A percentile compares a stretch with the other conserved stretches of the same genome.
phyloP scores from a whole-genome alignment of 768 basidiomycete species.

The Trametes sanguinea region DNA sequence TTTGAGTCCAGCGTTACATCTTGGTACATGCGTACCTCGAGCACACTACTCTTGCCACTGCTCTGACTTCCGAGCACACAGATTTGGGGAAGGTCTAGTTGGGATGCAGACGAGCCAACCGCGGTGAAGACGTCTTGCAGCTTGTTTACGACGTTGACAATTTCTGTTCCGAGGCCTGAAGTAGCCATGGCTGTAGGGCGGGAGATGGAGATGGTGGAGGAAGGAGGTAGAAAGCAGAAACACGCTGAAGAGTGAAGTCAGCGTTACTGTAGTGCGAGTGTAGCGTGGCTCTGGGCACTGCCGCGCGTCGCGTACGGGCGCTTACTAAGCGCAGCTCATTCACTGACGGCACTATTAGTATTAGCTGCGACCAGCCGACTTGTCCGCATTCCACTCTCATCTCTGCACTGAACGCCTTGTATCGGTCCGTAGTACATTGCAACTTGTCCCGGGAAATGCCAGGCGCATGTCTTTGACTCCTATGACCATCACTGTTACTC shows the following conservation, averaged over 20 bases:
- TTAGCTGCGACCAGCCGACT: not conserved
- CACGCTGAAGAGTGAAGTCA: not conserved
- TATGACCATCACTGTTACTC: too few relatives aligned
- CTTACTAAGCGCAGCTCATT: not conserved
- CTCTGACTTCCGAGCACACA: constrained; percentile 91
- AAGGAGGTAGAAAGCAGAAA: constrained; percentile 4
- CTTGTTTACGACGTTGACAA: constrained; percentile 82
- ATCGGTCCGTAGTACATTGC: too few relatives aligned
- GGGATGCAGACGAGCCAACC: constrained; percentile 73
- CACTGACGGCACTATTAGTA: not conserved
- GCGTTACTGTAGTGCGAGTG: too few relatives aligned
- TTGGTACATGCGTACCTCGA: constrained; percentile 61
- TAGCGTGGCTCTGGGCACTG: constrained; percentile 2
- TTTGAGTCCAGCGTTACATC: not conserved
- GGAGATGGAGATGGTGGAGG: constrained; percentile 9
- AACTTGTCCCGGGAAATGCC: too few relatives aligned
- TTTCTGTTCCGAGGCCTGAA: constrained; percentile 75
- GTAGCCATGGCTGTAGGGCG: constrained; percentile 35
- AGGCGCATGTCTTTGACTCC: too few relatives aligned
- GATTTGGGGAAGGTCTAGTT: constrained; percentile 90
- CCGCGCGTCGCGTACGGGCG: constrained; percentile 21
- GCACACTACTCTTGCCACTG: constrained; percentile 91
- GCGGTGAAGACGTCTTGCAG: constrained; percentile 90
- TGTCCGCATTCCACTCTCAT: not conserved
- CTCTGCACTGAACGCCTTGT: not conserved